phyloP scores from a whole-genome alignment of 768 basidiomycete species.

The Pleurotus tuber-regium region DNA sequence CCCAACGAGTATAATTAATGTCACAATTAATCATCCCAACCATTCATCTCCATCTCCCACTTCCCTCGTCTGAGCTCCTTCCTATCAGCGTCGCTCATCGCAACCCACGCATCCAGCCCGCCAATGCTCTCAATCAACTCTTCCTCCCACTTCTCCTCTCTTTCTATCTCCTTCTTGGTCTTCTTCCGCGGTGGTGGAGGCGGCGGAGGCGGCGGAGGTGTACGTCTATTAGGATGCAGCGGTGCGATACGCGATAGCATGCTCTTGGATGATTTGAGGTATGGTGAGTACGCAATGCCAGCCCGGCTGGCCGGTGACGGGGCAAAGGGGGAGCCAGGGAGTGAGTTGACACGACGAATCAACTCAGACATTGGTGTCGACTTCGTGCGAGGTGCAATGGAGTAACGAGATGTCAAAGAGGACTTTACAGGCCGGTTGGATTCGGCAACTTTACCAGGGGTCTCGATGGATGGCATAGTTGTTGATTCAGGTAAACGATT shows the following conservation, averaged over 20 bases:
- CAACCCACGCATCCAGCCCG: constrained; percentile 58
- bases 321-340: constrained; percentile 60
- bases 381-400: constrained; percentile 48
- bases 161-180: constrained; percentile 73
- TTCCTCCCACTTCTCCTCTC: constrained; percentile 80
- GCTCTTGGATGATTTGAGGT: constrained; percentile 60
- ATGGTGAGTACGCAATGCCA: constrained; percentile 55
- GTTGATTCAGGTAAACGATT: constrained; percentile 7
- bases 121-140: constrained; percentile 73
- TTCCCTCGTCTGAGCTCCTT: constrained; percentile 57
- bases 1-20: no score
- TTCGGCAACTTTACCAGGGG: constrained; percentile 9
- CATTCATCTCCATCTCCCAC: constrained; percentile 59
- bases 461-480: background rate
- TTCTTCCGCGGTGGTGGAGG: constrained; percentile 72
- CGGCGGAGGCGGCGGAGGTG: constrained; percentile 72
- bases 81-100: constrained; percentile 47
- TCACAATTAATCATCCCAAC: constrained; percentile 50
- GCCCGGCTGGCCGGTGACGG: constrained; percentile 22
- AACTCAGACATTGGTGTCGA: constrained; percentile 72
- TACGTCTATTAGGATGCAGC: constrained; percentile 68
- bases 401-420: constrained; percentile 35
- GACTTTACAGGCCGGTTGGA: constrained; percentile 17
- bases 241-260: constrained; percentile 70
- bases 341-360: constrained; percentile 67